Conservation (phyloP, 352 stramenopile species). For the Globisporangium recalcitrans region DNA sequence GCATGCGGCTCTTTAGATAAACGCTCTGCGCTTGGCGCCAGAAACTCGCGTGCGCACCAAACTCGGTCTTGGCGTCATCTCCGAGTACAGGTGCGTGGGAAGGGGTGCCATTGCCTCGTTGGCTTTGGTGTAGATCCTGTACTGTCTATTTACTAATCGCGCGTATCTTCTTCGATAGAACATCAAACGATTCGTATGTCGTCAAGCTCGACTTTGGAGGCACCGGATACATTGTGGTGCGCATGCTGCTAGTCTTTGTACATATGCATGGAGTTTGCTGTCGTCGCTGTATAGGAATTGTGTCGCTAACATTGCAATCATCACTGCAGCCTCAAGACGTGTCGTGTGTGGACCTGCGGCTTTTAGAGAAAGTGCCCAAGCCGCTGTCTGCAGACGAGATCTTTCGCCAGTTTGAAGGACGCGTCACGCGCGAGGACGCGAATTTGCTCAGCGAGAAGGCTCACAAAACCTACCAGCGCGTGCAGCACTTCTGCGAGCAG, state of each 20-base stretch:
- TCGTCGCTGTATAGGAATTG: not conserved
- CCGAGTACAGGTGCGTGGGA: slow-evolving; percentile 26
- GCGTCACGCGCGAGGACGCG: slow-evolving; percentile 58
- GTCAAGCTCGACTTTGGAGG: slow-evolving; percentile 38
- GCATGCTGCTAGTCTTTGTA: not conserved
- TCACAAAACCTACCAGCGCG: slow-evolving; percentile 40
- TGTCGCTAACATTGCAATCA: not conserved
- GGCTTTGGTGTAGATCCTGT: not conserved
- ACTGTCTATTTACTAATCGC: too few species aligned
- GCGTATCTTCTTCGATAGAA: too few species aligned
- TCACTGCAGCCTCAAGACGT: slow-evolving; percentile 41
- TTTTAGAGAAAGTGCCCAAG: slow-evolving; percentile 63
- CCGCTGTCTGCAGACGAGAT: slow-evolving; percentile 63
- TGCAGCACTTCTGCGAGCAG: slow-evolving; percentile 67
- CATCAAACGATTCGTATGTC: slow-evolving; percentile 32
- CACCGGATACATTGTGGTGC: slow-evolving; percentile 28
- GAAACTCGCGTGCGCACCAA: slow-evolving; percentile 33
- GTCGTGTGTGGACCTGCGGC: slow-evolving; percentile 54
- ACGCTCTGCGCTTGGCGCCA: slow-evolving; percentile 27
- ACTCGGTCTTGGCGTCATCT: slow-evolving; percentile 24
- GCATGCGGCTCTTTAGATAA: slow-evolving; percentile 17
- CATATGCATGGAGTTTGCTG: not conserved
- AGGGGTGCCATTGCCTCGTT: too few species aligned
- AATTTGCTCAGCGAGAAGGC: slow-evolving; percentile 42
- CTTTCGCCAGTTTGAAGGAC: slow-evolving; percentile 58